Evolutionary conservation across 164 flowering plant genomes (phyloP).

Genomic region (Chimonanthus salicifolius): DNA sequence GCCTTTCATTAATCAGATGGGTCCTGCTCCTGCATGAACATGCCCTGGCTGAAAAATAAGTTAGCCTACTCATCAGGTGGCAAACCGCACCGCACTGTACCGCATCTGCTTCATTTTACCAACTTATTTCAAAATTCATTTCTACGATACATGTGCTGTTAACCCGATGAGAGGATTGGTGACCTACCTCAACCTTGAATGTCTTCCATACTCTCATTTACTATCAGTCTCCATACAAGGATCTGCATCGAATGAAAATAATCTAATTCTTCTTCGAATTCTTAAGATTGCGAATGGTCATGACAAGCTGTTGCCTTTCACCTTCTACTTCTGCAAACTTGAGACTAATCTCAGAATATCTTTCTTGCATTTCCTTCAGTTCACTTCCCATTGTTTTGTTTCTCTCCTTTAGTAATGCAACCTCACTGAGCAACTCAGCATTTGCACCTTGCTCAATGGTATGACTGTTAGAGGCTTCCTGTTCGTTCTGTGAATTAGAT

Average conservation of each 20-base stretch:
- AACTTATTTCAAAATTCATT: neutral
- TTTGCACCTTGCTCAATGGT: constrained; percentile 15
- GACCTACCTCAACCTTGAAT: neutral
- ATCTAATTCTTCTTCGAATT: constrained; percentile 49
- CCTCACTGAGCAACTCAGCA: constrained; percentile 31
- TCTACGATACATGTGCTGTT: neutral
- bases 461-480: constrained; percentile 7
- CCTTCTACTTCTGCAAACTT: constrained; percentile 98
- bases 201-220: neutral
- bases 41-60: neutral
- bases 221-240: neutral
- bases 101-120: neutral
- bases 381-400: constrained; percentile 71
- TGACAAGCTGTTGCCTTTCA: constrained; percentile 80
- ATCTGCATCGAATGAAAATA: neutral
- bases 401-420: constrained; percentile 43
- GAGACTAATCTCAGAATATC: constrained; percentile 90
- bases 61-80: neutral
- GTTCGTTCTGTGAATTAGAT: constrained; percentile 14
- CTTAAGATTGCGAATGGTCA: constrained; percentile 71
- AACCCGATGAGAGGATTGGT: neutral
- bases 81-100: neutral
- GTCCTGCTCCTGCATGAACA: neutral
- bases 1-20: neutral
- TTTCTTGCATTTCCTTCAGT: constrained; percentile 81